Percentiles rank a stretch among this genome's conserved stretches.
These are phyloP conservation scores for Gossypium trilobum DNA, from an alignment of 441 rosid species.

Conservation along the genomic window DNA sequence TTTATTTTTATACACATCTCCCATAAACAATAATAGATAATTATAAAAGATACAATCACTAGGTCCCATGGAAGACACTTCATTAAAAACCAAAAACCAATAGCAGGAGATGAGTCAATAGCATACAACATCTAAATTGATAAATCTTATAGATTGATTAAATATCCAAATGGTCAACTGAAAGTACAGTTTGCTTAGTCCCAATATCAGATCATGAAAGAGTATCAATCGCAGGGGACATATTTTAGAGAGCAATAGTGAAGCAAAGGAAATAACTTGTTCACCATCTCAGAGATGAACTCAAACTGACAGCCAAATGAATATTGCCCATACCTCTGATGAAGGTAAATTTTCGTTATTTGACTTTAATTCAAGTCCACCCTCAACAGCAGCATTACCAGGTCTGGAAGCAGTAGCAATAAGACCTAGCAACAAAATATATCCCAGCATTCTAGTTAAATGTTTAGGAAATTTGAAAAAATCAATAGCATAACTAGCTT, in stretches of 20 bases:
- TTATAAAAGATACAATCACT: background rate
- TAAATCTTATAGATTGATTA: background rate
- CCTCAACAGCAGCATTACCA: conserved; percentile 33
- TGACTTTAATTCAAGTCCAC: conserved; percentile 45
- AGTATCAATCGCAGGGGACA: background rate
- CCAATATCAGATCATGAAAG: background rate
- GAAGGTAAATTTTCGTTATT: conserved; percentile 40
- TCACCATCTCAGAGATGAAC: background rate
- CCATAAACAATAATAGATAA: background rate
- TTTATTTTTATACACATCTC: background rate
- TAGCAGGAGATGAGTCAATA: background rate
- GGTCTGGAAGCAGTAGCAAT: conserved; percentile 46
- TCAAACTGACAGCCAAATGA: conserved; percentile 1
- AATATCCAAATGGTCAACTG: background rate
- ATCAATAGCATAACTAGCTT: conserved; percentile 12
- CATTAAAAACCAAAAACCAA: background rate
- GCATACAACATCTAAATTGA: background rate
- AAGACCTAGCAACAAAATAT: conserved; percentile 41
- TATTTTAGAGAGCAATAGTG: background rate
- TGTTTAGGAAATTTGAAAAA: conserved; percentile 9
- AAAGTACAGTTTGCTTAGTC: conserved; percentile 5
- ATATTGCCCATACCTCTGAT: conserved; percentile 16
- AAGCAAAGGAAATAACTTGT: background rate
- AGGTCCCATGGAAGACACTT: background rate
- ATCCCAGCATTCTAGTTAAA: conserved; percentile 26